A percentile compares a stretch with the other conserved stretches of the same genome.
Conservation (phyloP, 768 basidiomycete species). For the Xerocomellus dryophilus region DNA sequence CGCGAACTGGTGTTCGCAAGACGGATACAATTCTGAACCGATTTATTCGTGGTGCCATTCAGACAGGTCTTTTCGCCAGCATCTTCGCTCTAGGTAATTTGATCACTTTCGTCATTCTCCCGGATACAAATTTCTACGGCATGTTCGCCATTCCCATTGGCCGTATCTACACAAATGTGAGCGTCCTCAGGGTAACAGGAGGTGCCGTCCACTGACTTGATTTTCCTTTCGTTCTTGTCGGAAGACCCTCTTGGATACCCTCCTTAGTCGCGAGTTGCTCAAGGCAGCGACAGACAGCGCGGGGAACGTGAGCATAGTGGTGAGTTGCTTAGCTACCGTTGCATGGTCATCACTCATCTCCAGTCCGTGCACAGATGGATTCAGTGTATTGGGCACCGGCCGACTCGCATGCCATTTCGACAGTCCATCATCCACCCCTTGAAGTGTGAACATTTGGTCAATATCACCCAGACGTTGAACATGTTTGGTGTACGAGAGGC, state of each 20-base stretch:
- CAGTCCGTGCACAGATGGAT: not conserved
- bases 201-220: not conserved
- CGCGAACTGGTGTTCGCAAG: not conserved
- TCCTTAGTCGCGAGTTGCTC: constrained; percentile 5
- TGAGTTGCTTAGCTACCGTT: not conserved
- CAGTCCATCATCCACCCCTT: too few species aligned
- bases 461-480: too few species aligned
- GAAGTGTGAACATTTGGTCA: too few species aligned
- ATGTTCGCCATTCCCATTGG: constrained; percentile 34
- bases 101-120: constrained; percentile 25
- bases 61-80: not conserved
- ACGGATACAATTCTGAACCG: not conserved
- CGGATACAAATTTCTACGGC: constrained; percentile 32
- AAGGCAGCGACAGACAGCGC: not conserved
- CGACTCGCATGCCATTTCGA: too few species aligned
- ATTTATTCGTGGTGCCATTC: constrained; percentile 1
- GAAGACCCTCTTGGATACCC: constrained; percentile 11
- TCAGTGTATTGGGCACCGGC: too few species aligned
- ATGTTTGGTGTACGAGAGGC: too few species aligned
- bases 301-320: not conserved
- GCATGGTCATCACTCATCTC: not conserved
- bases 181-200: not conserved
- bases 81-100: not conserved
- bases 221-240: not conserved
- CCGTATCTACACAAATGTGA: constrained; percentile 42